Conservation (phyloP, 139 green algal genomes). For the Closterium sp. region DNA sequence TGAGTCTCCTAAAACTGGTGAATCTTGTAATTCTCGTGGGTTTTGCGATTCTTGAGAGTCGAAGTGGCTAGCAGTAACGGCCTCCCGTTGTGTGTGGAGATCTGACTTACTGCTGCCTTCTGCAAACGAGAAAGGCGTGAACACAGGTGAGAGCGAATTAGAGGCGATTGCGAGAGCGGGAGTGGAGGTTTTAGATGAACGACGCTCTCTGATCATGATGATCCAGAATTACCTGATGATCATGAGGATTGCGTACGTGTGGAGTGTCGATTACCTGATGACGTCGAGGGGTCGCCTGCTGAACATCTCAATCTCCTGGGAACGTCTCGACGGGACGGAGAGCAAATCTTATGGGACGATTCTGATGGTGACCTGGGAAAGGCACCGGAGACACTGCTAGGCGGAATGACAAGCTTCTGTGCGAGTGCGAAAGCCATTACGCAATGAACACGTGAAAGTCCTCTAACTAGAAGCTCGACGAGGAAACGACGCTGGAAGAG, state of each 20-base stretch:
- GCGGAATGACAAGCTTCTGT: not conserved
- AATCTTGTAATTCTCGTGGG: not conserved
- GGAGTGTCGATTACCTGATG: not conserved
- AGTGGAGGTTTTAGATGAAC: not conserved
- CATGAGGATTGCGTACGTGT: too few relatives aligned
- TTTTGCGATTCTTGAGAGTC: not conserved
- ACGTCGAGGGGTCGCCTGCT: not conserved
- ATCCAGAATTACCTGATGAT: too few relatives aligned
- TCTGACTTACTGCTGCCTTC: not conserved
- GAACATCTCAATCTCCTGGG: not conserved
- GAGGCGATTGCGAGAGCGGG: not conserved
- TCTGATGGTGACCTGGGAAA: not conserved
- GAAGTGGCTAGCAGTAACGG: not conserved
- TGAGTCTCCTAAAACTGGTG: not conserved
- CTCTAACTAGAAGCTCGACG: too few relatives aligned
- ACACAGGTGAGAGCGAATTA: not conserved
- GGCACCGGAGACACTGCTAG: not conserved
- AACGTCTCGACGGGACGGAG: not conserved
- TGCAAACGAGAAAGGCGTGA: not conserved
- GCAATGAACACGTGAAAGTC: not conserved
- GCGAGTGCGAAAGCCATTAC: not conserved
- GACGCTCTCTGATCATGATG: too few relatives aligned
- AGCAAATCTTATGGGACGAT: not conserved
- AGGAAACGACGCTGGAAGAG: not conserved
- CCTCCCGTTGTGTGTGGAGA: not conserved